A percentile compares a stretch with the other conserved stretches of the same genome.
phyloP scores from a whole-genome alignment of 2,329 filamentous ascomycete species.

The Myriosclerotinia scirpicola region DNA sequence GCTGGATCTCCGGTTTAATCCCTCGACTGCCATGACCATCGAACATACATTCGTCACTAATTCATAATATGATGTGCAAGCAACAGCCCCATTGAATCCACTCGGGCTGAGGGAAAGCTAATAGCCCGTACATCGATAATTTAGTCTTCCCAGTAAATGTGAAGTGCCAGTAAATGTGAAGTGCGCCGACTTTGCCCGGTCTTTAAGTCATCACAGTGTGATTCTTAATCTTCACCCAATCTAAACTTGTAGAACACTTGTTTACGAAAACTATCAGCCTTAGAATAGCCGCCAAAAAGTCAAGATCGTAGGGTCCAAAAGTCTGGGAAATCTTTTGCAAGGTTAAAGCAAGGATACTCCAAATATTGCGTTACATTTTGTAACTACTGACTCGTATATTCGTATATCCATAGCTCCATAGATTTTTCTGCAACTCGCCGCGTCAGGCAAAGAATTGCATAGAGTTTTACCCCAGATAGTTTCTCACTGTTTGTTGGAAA shows the following conservation, averaged over 20 bases:
- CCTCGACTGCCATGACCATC: too few species aligned
- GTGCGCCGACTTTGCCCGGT: background rate
- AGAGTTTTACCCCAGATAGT: background rate
- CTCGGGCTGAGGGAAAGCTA: background rate
- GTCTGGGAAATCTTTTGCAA: background rate
- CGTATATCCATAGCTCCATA: constrained; percentile 6
- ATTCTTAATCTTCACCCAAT: background rate
- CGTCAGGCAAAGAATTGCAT: constrained; percentile 5
- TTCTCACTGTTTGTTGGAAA: background rate
- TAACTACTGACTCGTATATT: background rate
- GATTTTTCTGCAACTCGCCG: constrained; percentile 8
- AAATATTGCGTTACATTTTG: background rate
- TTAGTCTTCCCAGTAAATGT: background rate
- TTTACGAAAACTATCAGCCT: background rate
- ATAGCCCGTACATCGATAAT: background rate
- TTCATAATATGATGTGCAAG: background rate
- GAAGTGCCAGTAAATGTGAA: background rate
- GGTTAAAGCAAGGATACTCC: constrained; percentile 10
- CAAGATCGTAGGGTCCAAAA: background rate
- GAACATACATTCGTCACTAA: background rate
- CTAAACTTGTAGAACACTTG: background rate
- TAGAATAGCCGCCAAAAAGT: background rate
- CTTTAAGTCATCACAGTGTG: background rate
- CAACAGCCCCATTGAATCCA: background rate
- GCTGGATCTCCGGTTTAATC: background rate